A percentile compares a stretch with the other conserved stretches of the same genome.
Conservation (phyloP, 2,329 filamentous ascomycete species). For the Aspergillus eucalypticola region DNA sequence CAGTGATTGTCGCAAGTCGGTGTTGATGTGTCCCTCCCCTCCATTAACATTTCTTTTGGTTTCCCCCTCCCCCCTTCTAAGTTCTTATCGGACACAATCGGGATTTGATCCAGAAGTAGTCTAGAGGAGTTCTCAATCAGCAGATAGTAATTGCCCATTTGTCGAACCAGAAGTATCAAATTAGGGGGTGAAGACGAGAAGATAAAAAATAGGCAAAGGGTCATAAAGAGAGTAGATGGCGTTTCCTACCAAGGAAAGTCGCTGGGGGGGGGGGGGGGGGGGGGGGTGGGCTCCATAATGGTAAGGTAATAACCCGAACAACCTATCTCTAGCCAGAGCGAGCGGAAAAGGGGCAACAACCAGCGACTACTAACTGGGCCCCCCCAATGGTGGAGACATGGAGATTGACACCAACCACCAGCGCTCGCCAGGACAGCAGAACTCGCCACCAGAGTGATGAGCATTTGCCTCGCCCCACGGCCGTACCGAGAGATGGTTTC, state of each 20-base stretch:
- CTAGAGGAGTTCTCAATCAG: not conserved
- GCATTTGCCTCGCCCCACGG: conserved; percentile 19
- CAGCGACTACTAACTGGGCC: conserved; percentile 9
- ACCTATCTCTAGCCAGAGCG: not conserved
- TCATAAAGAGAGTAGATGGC: conserved; percentile 4
- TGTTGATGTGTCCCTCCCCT: not conserved
- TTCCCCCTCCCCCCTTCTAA: not conserved
- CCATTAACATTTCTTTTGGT: not conserved
- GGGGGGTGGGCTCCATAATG: not conserved
- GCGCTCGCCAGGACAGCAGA: conserved; percentile 4
- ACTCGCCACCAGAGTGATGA: conserved; percentile 20
- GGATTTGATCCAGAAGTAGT: not conserved
- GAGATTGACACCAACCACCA: conserved; percentile 19
- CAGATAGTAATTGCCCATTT: no score
- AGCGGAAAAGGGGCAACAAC: conserved; percentile 21
- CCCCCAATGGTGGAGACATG: conserved; percentile 14
- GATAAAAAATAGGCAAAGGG: not conserved
- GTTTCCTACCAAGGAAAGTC: not conserved
- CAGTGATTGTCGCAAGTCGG: conserved; percentile 20
- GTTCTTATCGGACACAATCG: conserved; percentile 14
- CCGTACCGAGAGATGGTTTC: conserved; percentile 9
- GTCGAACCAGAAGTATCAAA: no score
- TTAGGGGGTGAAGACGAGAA: not conserved
- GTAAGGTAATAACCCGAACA: not conserved
- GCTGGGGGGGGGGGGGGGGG: no score